Base-by-base conservation (phyloP, 371 early-diverging fungal genomes). In the Syncephalis plumigaleata region DNA sequence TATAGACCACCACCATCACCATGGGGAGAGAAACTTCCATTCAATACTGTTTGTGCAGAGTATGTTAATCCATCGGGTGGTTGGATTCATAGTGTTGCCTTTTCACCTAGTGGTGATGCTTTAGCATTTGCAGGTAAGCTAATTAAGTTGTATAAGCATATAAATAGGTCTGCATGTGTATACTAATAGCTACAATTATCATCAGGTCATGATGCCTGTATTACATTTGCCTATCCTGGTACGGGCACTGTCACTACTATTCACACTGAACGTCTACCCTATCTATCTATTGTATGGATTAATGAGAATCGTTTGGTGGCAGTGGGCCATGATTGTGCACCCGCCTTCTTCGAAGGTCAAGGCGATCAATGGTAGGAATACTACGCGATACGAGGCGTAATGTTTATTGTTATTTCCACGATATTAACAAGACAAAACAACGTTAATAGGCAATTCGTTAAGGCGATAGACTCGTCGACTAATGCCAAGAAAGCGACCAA, bases 11-110 rank as follows among this genome's bases (percentile, higher is more conserved):
- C 79, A 15, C 66, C 81, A 45, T 70, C 79, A 7, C 77, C 79
- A 3, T 94, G 97, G 94, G 94, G 91, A 36, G 92, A 93, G 45
- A 84, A 88, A 57, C 65, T 93, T 18, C 90, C 94, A 9, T 93
- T 94, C 67, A 87, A 83, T 63, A 89, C 87, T 1, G 64, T 95
- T 15, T 88, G 89, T 52, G 91, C 80, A 31, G 97, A 96, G 57
- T 92, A 81, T 53, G 68, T 65, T 21, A 79, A 70, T 50, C 75
- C 75, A 2, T 67, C 68, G 40, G 80, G 87, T 48, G 95, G 94
- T 37, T 96, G 95, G 95, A 80, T 94, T 20, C 95, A 93, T 57
- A 63, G 75, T 43, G 86, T 93, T 3, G 81, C 87, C 0, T 96
- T 96, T 57, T 87, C 91, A 22, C 95, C 97, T 23, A 77, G 71